Evolutionary conservation across 1,284 basidiomycete species (phyloP), one percentile per base, ranked within the genome.

Genomic region (Puccinia sorghi): DNA sequence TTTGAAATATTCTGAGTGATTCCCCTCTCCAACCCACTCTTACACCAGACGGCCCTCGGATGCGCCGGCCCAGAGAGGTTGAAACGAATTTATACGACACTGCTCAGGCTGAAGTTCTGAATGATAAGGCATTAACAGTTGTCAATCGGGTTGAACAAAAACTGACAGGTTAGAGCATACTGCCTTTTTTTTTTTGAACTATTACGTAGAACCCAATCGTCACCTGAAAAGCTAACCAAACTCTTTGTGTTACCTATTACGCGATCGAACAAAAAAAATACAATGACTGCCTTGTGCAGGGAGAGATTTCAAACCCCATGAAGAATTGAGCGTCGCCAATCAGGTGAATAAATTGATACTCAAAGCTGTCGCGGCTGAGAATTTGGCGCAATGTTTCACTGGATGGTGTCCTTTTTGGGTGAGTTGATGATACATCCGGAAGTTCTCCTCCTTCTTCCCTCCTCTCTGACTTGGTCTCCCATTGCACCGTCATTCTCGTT

Each of bases 81-180:
- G 82, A 83, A 80, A 83, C 82, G 5, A 82, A 82, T 70, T 74
- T 83, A 25, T 81, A 81, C 67, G 82, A 82, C 56, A 81, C 81
- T 79, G 50, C 66, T 75, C 46, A 88, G 87, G 77, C 86, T 82
- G 95, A 97, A 86, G 90, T 92, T 80, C 91, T 93, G 82, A 97
- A 97, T 83, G 91, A 93, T 82, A 89, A 92, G 79, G 95, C 94
- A 0, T 85, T 97, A 27, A 89, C 90, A 78, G 95, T 97, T 61
- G 94, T 94, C 83, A 94, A 93, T 82, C 90, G 94, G 59, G 94
- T 98, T 9, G 90, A 95, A 84, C 88, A 94, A 84, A 98, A 98
- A 85, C 88, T 98, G 79, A 95, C 92, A 75, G 93, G 92, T 91
- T 81, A 81, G 87, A 74, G 22, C 2, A 25, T 50, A 32, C 48